phyloP scores from a whole-genome alignment of 2,329 filamentous ascomycete genomes.

The Fusarium chlamydosporum region DNA sequence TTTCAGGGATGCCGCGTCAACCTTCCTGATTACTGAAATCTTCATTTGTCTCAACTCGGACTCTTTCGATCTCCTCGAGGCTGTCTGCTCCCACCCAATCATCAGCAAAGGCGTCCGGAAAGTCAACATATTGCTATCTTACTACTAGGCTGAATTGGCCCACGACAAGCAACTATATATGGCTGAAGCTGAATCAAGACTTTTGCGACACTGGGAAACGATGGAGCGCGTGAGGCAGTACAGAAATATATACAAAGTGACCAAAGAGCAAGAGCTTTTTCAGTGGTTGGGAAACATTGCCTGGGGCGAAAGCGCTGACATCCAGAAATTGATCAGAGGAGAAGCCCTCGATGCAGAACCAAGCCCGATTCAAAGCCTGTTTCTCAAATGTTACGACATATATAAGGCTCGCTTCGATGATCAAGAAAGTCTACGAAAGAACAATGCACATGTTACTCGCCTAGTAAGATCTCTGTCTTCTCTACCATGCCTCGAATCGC shows the following conservation, averaged over 20 bases:
- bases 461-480: not conserved
- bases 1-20: not conserved
- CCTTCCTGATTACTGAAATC: not conserved
- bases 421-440: constrained; percentile 1
- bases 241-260: not conserved
- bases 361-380: constrained; percentile 11
- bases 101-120: constrained; percentile 5
- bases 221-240: not conserved
- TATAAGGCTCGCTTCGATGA: constrained; percentile 1
- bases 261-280: not conserved
- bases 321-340: not conserved
- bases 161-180: constrained; percentile 1
- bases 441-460: constrained; percentile 8
- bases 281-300: not conserved
- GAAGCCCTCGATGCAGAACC: not conserved
- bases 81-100: not conserved
- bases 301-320: not conserved
- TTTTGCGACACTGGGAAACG: constrained; percentile 8
- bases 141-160: constrained; percentile 10
- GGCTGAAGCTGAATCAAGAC: not conserved
- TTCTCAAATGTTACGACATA: not conserved
- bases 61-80: not conserved
- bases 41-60: not conserved
- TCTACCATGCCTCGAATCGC: not conserved
- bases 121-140: constrained; percentile 2